Evolutionary conservation across 805 yeast species (phyloP).

Genomic region (Metschnikowia amazonensis): DNA sequence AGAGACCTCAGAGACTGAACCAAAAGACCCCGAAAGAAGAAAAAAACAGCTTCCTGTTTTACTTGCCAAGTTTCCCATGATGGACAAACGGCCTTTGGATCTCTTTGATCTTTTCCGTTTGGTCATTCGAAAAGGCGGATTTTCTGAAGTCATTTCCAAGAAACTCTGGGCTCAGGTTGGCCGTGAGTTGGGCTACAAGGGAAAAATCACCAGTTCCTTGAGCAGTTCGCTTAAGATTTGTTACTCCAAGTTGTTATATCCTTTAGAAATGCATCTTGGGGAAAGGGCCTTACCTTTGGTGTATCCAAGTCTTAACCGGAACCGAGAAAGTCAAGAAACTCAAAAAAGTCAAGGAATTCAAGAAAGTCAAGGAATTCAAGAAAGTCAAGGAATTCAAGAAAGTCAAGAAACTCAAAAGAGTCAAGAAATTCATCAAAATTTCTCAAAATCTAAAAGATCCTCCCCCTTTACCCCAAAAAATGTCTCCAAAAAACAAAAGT

Average conservation of each 20-base stretch:
- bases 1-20: not conserved
- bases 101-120: slow-evolving; percentile 54
- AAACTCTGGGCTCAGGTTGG: slow-evolving; percentile 84
- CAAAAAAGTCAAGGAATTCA: too few relatives aligned
- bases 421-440: not conserved
- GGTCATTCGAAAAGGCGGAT: slow-evolving; percentile 67
- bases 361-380: too few relatives aligned
- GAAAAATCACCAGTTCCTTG: slow-evolving; percentile 65
- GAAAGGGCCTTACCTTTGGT: slow-evolving; percentile 7
- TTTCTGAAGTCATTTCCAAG: slow-evolving; percentile 53
- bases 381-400: too few relatives aligned
- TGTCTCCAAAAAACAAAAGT: slow-evolving; percentile 9
- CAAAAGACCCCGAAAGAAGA: not conserved
- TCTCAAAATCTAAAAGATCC: too few relatives aligned
- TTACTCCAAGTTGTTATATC: slow-evolving; percentile 43
- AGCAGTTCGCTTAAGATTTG: slow-evolving; percentile 63
- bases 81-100: slow-evolving; percentile 65
- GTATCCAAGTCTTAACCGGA: not conserved
- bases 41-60: slow-evolving; percentile 20
- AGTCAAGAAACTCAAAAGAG: too few relatives aligned
- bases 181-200: slow-evolving; percentile 72
- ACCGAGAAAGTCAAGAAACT: too few relatives aligned
- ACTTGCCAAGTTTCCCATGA: slow-evolving; percentile 53
- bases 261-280: slow-evolving; percentile 26
- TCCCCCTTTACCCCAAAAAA: too few relatives aligned